A percentile compares a stretch with the other conserved stretches of the same genome.
Conservation (phyloP, 2,329 filamentous ascomycete species). For the Colletotrichum sojae region DNA sequence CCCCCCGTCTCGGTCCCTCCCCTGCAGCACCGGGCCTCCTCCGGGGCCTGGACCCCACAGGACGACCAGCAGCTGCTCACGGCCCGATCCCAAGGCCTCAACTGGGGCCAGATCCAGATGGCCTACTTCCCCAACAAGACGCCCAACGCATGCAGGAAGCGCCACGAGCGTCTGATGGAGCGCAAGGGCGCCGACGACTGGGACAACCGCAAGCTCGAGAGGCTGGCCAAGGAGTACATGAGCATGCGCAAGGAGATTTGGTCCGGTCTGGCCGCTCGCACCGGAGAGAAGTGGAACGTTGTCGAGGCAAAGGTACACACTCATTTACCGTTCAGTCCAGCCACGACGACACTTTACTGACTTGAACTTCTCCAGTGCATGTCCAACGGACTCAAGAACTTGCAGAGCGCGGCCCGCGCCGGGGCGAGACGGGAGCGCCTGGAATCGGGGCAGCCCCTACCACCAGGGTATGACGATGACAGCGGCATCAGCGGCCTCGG, state of each 20-base stretch:
- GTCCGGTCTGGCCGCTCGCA: slow-evolving; percentile 77
- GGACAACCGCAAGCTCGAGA: slow-evolving; percentile 82
- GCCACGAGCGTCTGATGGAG: slow-evolving; percentile 88
- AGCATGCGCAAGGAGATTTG: slow-evolving; percentile 85
- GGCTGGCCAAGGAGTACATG: slow-evolving; percentile 84
- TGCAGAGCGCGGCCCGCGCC: slow-evolving; percentile 78
- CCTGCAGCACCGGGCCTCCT: slow-evolving; percentile 68
- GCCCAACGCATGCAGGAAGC: slow-evolving; percentile 88
- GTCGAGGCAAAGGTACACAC: slow-evolving; percentile 72
- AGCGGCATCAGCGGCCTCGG: slow-evolving; percentile 76
- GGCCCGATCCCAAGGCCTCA: slow-evolving; percentile 81
- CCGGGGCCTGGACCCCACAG: slow-evolving; percentile 78
- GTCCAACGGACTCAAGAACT: slow-evolving; percentile 86
- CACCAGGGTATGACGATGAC: slow-evolving; percentile 75
- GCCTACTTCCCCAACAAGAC: slow-evolving; percentile 84
- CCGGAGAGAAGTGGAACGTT: slow-evolving; percentile 87
- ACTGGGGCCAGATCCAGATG: slow-evolving; percentile 86
- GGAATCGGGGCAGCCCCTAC: slow-evolving; percentile 60
- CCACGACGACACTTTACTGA: slow-evolving; percentile 30
- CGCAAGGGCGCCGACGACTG: slow-evolving; percentile 82
- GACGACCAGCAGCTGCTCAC: slow-evolving; percentile 82
- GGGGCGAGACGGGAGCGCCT: slow-evolving; percentile 76
- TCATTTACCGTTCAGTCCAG: slow-evolving; percentile 11
- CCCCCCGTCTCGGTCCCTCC: slow-evolving; percentile 53
- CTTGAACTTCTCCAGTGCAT: slow-evolving; percentile 73